Percentiles rank a stretch among this genome's conserved stretches.
These are phyloP conservation scores for Iris pallida DNA, from an alignment of 116 monocot genomes.

Conservation along the genomic window DNA sequence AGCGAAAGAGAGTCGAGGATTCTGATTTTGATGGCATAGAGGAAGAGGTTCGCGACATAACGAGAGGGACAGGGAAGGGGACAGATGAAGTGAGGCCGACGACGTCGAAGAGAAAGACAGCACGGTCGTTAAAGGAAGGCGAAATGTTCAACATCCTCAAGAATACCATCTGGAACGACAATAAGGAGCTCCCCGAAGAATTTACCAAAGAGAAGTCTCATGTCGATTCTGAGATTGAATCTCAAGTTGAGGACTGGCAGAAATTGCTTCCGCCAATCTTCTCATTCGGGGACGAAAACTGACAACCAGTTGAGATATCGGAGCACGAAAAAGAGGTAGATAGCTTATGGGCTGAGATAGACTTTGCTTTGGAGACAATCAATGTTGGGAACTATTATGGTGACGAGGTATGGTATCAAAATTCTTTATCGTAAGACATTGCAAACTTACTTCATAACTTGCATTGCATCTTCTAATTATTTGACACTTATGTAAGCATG, in stretches of 20 bases:
- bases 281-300: conserved; percentile 42
- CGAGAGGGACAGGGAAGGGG: neutral
- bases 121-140: neutral
- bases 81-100: too few species aligned
- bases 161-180: conserved; percentile 4
- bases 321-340: conserved; percentile 44
- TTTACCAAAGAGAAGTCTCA: too few species aligned
- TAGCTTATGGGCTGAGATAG: conserved; percentile 65
- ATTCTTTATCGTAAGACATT: neutral
- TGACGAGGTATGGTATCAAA: conserved; percentile 36
- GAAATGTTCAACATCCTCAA: neutral
- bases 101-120: conserved; percentile 5
- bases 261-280: conserved; percentile 29
- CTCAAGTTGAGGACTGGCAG: neutral
- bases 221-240: too few species aligned
- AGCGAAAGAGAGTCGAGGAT: neutral
- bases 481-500: too few species aligned
- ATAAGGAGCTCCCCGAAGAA: neutral
- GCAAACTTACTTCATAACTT: too few species aligned
- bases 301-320: conserved; percentile 25
- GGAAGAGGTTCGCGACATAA: neutral
- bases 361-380: conserved; percentile 13
- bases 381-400: conserved; percentile 40
- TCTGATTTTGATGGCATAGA: neutral
- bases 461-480: too few species aligned